Conservation (phyloP, 2,329 filamentous ascomycete genomes). For the Neofusicoccum sp. region DNA sequence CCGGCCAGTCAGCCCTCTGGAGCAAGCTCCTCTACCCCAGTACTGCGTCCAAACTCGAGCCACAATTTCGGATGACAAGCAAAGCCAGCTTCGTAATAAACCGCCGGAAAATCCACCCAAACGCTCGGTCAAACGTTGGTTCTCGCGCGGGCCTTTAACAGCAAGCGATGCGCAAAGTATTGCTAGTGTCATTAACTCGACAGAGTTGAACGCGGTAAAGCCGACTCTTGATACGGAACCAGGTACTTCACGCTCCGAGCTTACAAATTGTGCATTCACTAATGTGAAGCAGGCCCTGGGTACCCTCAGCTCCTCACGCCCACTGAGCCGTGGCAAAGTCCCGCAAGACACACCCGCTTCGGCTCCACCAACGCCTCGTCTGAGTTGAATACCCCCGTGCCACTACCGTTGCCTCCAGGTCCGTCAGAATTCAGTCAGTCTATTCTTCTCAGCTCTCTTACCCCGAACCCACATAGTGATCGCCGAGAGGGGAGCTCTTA, state of each 20-base stretch:
- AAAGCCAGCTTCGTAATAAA: neutral
- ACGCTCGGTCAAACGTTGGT: slow-evolving; percentile 5
- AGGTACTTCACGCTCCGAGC: neutral
- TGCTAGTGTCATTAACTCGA: neutral
- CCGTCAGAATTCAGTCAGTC: neutral
- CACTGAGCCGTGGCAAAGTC: neutral
- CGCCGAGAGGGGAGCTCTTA: slow-evolving; percentile 7
- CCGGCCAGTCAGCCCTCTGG: neutral
- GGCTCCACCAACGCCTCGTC: neutral
- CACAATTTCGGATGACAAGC: neutral
- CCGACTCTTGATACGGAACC: neutral
- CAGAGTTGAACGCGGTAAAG: neutral
- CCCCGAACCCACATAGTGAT: neutral
- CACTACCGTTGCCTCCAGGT: neutral
- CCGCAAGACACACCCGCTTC: neutral
- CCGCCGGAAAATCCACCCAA: neutral
- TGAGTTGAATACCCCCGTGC: neutral
- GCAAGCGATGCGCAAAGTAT: slow-evolving; percentile 10
- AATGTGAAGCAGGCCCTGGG: neutral
- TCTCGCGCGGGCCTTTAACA: neutral
- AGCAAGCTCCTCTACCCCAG: neutral
- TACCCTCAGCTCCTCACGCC: neutral
- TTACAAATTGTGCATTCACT: neutral
- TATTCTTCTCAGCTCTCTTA: neutral
- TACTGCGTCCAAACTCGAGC: neutral